phyloP scores from a whole-genome alignment of 2,329 filamentous ascomycete genomes.

The Pezizomycotina sp. region DNA sequence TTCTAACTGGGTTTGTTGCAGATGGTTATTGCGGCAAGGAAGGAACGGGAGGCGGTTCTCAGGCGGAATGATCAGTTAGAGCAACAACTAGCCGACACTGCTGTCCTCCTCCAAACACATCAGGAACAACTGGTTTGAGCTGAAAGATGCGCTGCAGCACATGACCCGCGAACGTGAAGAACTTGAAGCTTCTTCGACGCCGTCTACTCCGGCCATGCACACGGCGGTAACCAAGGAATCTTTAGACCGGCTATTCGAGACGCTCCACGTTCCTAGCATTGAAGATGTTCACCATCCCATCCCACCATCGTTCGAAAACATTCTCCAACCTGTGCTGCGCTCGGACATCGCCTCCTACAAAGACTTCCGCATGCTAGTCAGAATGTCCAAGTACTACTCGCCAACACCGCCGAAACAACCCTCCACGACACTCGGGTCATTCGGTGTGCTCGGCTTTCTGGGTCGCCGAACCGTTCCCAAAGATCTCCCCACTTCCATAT shows the following conservation, averaged over 20 bases:
- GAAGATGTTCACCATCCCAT: slow-evolving; percentile 37
- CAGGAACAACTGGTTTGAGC: slow-evolving; percentile 81
- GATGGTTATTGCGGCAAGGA: slow-evolving; percentile 85
- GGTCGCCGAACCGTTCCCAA: slow-evolving; percentile 34
- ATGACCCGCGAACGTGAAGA: slow-evolving; percentile 63
- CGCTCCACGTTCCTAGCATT: slow-evolving; percentile 37
- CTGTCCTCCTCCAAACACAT: slow-evolving; percentile 69
- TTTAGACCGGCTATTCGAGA: slow-evolving; percentile 44
- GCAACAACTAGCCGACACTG: slow-evolving; percentile 70
- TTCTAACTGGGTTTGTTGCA: slow-evolving; percentile 25
- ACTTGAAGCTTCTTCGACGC: slow-evolving; percentile 47
- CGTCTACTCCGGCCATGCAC: slow-evolving; percentile 58
- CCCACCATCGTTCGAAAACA: slow-evolving; percentile 55
- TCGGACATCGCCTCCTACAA: slow-evolving; percentile 66
- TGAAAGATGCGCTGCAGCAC: slow-evolving; percentile 83
- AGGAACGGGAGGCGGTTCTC: slow-evolving; percentile 63
- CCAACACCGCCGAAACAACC: slow-evolving; percentile 37
- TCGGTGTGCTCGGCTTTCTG: slow-evolving; percentile 43
- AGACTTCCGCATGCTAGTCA: slow-evolving; percentile 66
- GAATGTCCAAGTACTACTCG: slow-evolving; percentile 46
- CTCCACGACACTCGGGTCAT: slow-evolving; percentile 50
- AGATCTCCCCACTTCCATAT: slow-evolving; percentile 15
- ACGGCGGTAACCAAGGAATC: slow-evolving; percentile 37
- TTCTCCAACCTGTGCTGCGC: slow-evolving; percentile 68
- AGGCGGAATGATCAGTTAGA: slow-evolving; percentile 78